Evolutionary conservation across 1,284 basidiomycete species (phyloP), one percentile per base, ranked within the genome.

Genomic region (Trichosporon asahii): DNA sequence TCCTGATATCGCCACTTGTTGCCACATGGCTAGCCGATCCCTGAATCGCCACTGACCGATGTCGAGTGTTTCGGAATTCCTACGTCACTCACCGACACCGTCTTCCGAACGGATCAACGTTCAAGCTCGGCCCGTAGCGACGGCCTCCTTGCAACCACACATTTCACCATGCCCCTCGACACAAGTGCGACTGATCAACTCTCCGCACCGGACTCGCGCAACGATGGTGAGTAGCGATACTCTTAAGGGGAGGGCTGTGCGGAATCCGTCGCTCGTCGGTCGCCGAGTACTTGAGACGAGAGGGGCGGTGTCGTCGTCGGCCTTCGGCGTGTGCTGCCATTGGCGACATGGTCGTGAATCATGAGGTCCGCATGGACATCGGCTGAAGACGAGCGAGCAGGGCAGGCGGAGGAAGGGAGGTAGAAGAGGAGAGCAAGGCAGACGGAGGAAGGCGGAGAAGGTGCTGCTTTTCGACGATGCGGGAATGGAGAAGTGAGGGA

Each of bases 21-120:
- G 57, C 57, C 57, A 61, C 29, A 33, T 61, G 57, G 57, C 57
- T 5, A 3, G 11, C 6, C 31, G 31, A 33, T 6, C 57, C 57
- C 57, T 61, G 57, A 31, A 61, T 61, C 29, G 57, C 57, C 57
- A 61, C 57, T 33, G 27, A n/a, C 57, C 57, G 29, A 18, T 5
- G 57, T 29, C 9, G 21, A 9, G 29, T 7, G 57, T 33, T 33
- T 61, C 57, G 57, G 57, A 61, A 61, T 61, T 61, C 57, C 57
- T 61, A 61, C 57, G 57, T 61, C 57, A 61, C 27, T 29, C 55
- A 31, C 55, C 55, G 25, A 29, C 14, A 21, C 14, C 31, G 31
- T 8, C 31, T 31, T 61, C 57, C 57, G 57, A 61, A 61, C 15
- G 5, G 23, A 15, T n/a, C 27, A 31, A 29, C 15, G 12, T n/a